Conservation (phyloP, 164 flowering plant species). For the Magnolia sinica region DNA sequence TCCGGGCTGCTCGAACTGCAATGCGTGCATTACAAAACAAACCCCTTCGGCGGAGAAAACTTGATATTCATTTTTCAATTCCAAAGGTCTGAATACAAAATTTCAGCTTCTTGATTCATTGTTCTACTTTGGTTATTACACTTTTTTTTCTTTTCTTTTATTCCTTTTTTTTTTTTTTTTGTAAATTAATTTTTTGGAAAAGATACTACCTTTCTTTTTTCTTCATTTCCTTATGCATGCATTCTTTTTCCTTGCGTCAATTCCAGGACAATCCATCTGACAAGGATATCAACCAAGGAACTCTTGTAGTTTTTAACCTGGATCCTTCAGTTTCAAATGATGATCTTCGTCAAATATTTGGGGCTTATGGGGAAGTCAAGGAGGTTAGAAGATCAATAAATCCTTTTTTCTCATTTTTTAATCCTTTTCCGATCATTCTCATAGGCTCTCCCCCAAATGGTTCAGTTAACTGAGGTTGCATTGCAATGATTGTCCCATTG, state of each 20-base stretch:
- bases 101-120: neutral
- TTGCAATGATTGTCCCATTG: conserved; percentile 10
- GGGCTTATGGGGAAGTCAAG: conserved; percentile 90
- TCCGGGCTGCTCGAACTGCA: conserved; percentile 92
- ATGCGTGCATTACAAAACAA: conserved; percentile 95
- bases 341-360: conserved; percentile 82
- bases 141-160: neutral
- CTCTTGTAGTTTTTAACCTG: conserved; percentile 89
- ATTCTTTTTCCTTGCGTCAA: neutral
- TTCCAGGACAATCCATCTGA: conserved; percentile 93
- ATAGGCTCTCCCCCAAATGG: neutral
- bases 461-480: conserved; percentile 9
- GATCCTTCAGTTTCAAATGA: conserved; percentile 95
- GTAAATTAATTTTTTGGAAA: neutral
- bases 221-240: neutral
- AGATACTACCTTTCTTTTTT: conserved; percentile 3
- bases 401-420: neutral
- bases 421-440: conserved; percentile 6
- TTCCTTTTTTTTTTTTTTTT: too few relatives aligned
- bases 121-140: neutral
- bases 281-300: conserved; percentile 95
- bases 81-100: conserved; percentile 62
- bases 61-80: conserved; percentile 98
- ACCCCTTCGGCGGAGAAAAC: conserved; percentile 89
- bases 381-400: conserved; percentile 50